phyloP scores from a whole-genome alignment of 1,139 yeast genomes.

The Protomyces inundatus region DNA sequence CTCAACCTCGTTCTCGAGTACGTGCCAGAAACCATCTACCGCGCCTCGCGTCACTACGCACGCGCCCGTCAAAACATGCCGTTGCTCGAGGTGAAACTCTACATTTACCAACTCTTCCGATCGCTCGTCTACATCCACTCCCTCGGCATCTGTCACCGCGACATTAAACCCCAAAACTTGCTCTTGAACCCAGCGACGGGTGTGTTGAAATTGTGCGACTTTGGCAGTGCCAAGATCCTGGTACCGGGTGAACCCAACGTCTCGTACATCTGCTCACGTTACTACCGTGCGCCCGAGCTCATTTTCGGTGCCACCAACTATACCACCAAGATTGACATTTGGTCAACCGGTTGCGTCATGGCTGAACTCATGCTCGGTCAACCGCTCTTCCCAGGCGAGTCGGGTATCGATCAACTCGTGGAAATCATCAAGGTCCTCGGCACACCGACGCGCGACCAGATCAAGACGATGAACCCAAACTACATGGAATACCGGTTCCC shows the following conservation, averaged over 20 bases:
- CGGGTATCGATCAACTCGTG: slow-evolving; percentile 94
- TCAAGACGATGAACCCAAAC: slow-evolving; percentile 91
- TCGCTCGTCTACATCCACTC: slow-evolving; percentile 89
- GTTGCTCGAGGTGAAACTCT: slow-evolving; percentile 75
- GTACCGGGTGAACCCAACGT: slow-evolving; percentile 91
- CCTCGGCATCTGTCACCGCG: slow-evolving; percentile 91
- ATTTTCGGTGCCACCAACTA: slow-evolving; percentile 87
- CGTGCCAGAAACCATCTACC: slow-evolving; percentile 90
- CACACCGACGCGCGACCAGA: slow-evolving; percentile 90
- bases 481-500: slow-evolving; percentile 98
- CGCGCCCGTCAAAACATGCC: slow-evolving; percentile 77
- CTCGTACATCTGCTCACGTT: slow-evolving; percentile 90
- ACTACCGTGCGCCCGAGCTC: slow-evolving; percentile 91
- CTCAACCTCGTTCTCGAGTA: slow-evolving; percentile 83
- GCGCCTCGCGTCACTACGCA: slow-evolving; percentile 80
- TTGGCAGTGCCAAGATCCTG: slow-evolving; percentile 94
- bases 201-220: slow-evolving; percentile 85
- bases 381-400: slow-evolving; percentile 95
- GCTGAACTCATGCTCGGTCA: slow-evolving; percentile 93
- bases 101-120: slow-evolving; percentile 85
- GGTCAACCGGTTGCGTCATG: slow-evolving; percentile 99
- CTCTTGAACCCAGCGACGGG: slow-evolving; percentile 71
- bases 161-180: slow-evolving; percentile 92
- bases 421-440: slow-evolving; percentile 95
- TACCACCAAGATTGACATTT: slow-evolving; percentile 88